Conservation (phyloP, 2,329 filamentous ascomycete species). For the Aureobasidium zeae region DNA sequence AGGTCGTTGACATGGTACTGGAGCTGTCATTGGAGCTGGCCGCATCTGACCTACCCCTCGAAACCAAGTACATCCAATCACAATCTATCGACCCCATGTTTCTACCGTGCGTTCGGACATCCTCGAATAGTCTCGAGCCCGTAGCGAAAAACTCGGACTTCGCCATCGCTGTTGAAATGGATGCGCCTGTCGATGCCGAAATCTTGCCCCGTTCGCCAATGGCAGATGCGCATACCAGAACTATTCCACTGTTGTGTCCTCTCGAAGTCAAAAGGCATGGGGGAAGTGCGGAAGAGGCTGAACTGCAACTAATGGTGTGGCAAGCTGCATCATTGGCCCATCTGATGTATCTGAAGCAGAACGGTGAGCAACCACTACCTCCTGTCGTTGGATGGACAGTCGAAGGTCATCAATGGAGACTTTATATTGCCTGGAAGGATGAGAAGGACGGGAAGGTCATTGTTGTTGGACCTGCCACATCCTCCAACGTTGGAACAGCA, state of each 20-base stretch:
- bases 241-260: not conserved
- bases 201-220: not conserved
- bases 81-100: too few relatives aligned
- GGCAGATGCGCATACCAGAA: not conserved
- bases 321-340: not conserved
- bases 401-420: not conserved
- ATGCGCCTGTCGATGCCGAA: not conserved
- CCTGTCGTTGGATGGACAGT: not conserved
- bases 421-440: not conserved
- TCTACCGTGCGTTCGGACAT: too few relatives aligned
- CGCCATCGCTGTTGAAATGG: too few relatives aligned
- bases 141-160: too few relatives aligned
- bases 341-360: not conserved
- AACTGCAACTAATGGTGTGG: not conserved
- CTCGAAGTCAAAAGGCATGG: not conserved
- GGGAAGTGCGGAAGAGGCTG: not conserved
- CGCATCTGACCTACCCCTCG: too few relatives aligned
- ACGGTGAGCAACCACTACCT: not conserved
- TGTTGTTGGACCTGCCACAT: not conserved
- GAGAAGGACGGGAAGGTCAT: not conserved
- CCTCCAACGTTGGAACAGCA: not conserved
- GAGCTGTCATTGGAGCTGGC: too few relatives aligned
- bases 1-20: too few relatives aligned
- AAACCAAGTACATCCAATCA: too few relatives aligned
- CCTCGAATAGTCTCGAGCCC: too few relatives aligned